phyloP scores from a whole-genome alignment of 805 yeast species.

The Candida parachauliodes region DNA sequence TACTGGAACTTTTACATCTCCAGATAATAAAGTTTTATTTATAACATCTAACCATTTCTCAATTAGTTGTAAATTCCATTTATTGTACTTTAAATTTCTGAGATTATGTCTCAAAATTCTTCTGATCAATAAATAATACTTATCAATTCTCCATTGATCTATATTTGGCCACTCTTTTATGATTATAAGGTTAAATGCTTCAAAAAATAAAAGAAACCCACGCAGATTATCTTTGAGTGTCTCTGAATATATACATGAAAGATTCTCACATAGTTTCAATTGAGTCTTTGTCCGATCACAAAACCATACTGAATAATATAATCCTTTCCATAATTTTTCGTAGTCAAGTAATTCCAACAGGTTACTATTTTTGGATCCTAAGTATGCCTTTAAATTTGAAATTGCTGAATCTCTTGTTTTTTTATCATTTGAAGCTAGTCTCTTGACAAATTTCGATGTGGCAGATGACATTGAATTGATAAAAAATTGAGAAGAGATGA shows the following conservation, averaged over 20 bases:
- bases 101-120: conserved; percentile 66
- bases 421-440: conserved; percentile 79
- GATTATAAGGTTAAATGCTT: conserved; percentile 80
- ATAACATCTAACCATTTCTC: conserved; percentile 43
- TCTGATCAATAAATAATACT: conserved; percentile 78
- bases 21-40: conserved; percentile 48
- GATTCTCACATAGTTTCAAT: conserved; percentile 70
- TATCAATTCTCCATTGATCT: conserved; percentile 86
- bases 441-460: conserved; percentile 60
- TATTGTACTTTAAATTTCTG: conserved; percentile 46
- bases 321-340: conserved; percentile 93
- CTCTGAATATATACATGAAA: conserved; percentile 56
- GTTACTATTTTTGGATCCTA: conserved; percentile 39
- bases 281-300: conserved; percentile 92
- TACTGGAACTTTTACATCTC: conserved; percentile 56
- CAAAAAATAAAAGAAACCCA: conserved; percentile 50
- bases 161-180: conserved; percentile 78
- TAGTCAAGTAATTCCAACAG: conserved; percentile 50
- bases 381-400: conserved; percentile 56
- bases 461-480: conserved; percentile 18
- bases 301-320: conserved; percentile 94
- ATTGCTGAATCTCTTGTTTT: conserved; percentile 72
- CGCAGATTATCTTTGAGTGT: conserved; percentile 25
- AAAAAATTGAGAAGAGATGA: conserved; percentile 4
- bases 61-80: conserved; percentile 54